Evolutionary conservation across 2,329 filamentous ascomycete species (phyloP).

Genomic region (Colletotrichum sp.): DNA sequence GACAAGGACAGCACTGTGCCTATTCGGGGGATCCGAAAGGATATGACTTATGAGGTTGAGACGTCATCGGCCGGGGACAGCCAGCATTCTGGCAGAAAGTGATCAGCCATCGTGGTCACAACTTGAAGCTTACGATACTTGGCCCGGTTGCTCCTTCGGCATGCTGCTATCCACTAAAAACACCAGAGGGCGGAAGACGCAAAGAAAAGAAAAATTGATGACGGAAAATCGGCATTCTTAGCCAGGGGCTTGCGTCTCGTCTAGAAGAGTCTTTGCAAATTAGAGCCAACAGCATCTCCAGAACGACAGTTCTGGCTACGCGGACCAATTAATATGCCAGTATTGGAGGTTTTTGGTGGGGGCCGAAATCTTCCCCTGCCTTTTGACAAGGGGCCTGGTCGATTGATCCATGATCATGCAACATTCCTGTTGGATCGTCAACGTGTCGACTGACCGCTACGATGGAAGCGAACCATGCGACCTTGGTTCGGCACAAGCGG

Average conservation of each 20-base stretch:
- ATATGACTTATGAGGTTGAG: slow-evolving; percentile 11
- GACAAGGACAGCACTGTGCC: slow-evolving; percentile 23
- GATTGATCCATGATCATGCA: neutral
- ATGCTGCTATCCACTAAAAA: neutral
- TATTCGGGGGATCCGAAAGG: slow-evolving; percentile 15
- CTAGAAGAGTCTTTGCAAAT: neutral
- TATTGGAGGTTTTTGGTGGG: neutral
- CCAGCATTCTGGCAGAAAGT: neutral
- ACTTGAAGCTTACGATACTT: neutral
- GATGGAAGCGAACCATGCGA: neutral
- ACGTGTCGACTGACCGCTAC: neutral
- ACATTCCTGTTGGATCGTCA: neutral
- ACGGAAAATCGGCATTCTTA: neutral
- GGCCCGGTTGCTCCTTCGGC: neutral
- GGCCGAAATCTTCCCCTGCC: neutral
- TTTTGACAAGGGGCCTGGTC: neutral
- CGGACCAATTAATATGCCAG: neutral
- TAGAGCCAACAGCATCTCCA: neutral
- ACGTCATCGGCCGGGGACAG: neutral
- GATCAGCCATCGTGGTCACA: neutral
- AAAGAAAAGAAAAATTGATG: neutral
- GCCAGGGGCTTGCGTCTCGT: neutral
- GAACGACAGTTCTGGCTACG: neutral
- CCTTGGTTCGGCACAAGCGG: neutral
- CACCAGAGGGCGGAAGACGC: neutral